phyloP scores from a whole-genome alignment of 2,329 filamentous ascomycete genomes.

The Penicillium frequentans region DNA sequence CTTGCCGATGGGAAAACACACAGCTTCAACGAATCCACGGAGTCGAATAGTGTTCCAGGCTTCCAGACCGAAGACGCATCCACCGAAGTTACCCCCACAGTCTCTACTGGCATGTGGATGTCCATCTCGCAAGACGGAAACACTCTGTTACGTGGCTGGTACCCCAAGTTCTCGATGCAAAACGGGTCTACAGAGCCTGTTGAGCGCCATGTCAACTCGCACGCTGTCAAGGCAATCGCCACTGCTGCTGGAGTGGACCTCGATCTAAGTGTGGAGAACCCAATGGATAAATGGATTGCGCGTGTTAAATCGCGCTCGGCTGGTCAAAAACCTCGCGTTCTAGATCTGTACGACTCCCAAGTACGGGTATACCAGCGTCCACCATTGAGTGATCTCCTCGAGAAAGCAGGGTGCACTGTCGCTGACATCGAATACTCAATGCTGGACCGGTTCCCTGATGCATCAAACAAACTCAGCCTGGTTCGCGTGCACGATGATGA shows the following conservation, averaged over 20 bases:
- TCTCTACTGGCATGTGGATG: constrained; percentile 42
- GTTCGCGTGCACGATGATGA: constrained; percentile 68
- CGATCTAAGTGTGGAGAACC: constrained; percentile 68
- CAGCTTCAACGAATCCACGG: constrained; percentile 6
- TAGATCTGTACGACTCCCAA: constrained; percentile 44
- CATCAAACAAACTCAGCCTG: constrained; percentile 57
- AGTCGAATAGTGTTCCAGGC: constrained; percentile 13
- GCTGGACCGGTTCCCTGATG: constrained; percentile 40
- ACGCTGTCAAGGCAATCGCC: constrained; percentile 62
- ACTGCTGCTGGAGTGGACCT: constrained; percentile 60
- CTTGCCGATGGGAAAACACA: constrained; percentile 57
- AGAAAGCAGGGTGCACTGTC: constrained; percentile 26
- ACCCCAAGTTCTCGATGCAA: constrained; percentile 50
- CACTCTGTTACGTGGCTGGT: constrained; percentile 70
- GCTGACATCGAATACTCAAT: constrained; percentile 36
- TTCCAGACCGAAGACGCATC: constrained; percentile 24
- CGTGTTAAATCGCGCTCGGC: constrained; percentile 30
- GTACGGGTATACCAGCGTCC: constrained; percentile 42
- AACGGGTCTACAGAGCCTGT: constrained; percentile 31
- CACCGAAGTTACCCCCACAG: constrained; percentile 25
- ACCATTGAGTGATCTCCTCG: constrained; percentile 37
- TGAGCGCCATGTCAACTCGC: constrained; percentile 52
- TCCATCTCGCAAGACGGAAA: constrained; percentile 57
- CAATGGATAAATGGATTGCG: constrained; percentile 54
- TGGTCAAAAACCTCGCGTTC: constrained; percentile 32